These are phyloP conservation scores for Backusella psychrophila DNA, from an alignment of 192 early-diverging fungal species.

Conservation along the genomic window DNA sequence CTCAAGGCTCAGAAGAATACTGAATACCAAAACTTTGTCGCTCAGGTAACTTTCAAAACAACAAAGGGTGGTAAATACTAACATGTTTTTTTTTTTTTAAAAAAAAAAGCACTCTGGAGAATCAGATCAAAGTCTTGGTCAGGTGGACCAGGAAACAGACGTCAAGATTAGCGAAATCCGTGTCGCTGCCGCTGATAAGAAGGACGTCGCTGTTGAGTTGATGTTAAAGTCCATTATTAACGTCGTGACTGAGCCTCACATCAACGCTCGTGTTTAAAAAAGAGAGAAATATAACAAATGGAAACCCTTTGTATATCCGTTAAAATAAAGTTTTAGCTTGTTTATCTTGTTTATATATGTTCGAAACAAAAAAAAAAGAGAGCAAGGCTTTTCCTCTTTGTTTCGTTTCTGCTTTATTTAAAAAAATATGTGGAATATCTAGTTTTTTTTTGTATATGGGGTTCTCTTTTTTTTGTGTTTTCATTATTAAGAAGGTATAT, in stretches of 20 bases:
- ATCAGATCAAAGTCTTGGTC: slow-evolving; percentile 58
- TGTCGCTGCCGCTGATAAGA: slow-evolving; percentile 59
- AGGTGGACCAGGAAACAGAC: slow-evolving; percentile 71
- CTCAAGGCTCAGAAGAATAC: slow-evolving; percentile 83
- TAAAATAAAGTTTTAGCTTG: slow-evolving; percentile 8
- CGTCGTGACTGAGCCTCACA: slow-evolving; percentile 69
- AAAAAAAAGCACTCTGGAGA: slow-evolving; percentile 57
- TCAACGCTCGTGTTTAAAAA: slow-evolving; percentile 36
- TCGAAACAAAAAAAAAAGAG: not conserved
- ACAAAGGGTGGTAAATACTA: not conserved
- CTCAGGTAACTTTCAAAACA: slow-evolving; percentile 45
- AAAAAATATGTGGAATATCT: not conserved
- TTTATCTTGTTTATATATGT: not conserved
- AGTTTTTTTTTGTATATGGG: not conserved
- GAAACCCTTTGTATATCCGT: not conserved
- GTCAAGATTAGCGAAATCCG: slow-evolving; percentile 62
- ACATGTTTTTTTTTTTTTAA: too few relatives aligned
- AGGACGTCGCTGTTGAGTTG: slow-evolving; percentile 64
- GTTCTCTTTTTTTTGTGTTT: not conserved
- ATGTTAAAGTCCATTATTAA: slow-evolving; percentile 60
- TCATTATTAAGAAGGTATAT: not conserved
- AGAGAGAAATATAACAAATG: not conserved
- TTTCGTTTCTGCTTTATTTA: not conserved
- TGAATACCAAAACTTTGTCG: slow-evolving; percentile 76
- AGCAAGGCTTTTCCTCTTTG: not conserved